These are phyloP conservation scores for Cryomyces antarcticus DNA, from an alignment of 495 filamentous ascomycete genomes.

Conservation along the genomic window DNA sequence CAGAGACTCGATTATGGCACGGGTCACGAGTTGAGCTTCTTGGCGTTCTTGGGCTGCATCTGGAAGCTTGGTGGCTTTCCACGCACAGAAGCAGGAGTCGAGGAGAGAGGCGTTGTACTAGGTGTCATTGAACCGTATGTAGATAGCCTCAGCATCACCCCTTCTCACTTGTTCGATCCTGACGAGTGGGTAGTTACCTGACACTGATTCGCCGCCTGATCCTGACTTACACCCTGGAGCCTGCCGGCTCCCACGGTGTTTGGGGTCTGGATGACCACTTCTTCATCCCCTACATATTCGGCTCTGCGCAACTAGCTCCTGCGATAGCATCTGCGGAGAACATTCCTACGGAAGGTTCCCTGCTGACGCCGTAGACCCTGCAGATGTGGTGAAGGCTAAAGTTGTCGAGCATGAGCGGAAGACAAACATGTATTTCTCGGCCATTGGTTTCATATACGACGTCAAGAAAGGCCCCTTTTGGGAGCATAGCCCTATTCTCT, in stretches of 20 bases:
- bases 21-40: slow-evolving; percentile 84
- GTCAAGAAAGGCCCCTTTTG: slow-evolving; percentile 96
- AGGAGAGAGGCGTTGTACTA: slow-evolving; percentile 59
- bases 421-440: slow-evolving; percentile 87
- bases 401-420: slow-evolving; percentile 48
- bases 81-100: slow-evolving; percentile 25
- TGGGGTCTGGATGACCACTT: slow-evolving; percentile 97
- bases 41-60: slow-evolving; percentile 72
- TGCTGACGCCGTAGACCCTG: slow-evolving; percentile 48
- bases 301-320: slow-evolving; percentile 69
- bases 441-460: slow-evolving; percentile 95
- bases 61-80: slow-evolving; percentile 79
- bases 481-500: slow-evolving; percentile 93
- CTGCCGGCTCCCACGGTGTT: slow-evolving; percentile 57
- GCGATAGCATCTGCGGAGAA: slow-evolving; percentile 42
- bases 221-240: slow-evolving; percentile 83
- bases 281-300: slow-evolving; percentile 92
- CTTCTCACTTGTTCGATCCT: not conserved
- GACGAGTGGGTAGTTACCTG: slow-evolving; percentile 42
- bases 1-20: slow-evolving; percentile 90
- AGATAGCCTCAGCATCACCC: not conserved
- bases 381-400: slow-evolving; percentile 40
- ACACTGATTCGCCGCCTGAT: slow-evolving; percentile 67
- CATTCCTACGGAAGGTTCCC: slow-evolving; percentile 54
- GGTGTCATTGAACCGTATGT: slow-evolving; percentile 63